Evolutionary conservation across 2,329 filamentous ascomycete species (phyloP).

Genomic region (Pestalotiopsis fici): DNA sequence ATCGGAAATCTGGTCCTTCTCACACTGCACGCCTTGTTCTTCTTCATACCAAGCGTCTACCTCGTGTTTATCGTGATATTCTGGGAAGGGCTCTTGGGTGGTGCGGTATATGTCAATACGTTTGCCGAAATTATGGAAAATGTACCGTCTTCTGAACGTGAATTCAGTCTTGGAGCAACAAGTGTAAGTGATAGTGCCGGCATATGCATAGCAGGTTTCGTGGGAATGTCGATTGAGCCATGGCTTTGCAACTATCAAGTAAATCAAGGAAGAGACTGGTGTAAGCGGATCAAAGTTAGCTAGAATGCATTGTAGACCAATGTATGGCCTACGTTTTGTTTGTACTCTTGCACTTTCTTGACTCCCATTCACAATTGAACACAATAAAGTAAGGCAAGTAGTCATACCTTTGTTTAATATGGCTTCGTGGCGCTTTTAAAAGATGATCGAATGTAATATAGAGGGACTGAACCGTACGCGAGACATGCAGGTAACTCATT

Average conservation of each 20-base stretch:
- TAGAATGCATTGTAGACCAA: slow-evolving; percentile 19
- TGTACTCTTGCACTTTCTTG: too few species aligned
- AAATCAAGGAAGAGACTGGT: slow-evolving; percentile 74
- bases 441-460: too few species aligned
- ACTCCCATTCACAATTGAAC: too few species aligned
- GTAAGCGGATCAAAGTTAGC: slow-evolving; percentile 53
- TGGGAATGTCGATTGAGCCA: slow-evolving; percentile 82
- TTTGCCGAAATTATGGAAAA: slow-evolving; percentile 93
- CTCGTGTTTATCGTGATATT: slow-evolving; percentile 84
- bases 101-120: slow-evolving; percentile 91
- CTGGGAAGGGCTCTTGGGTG: slow-evolving; percentile 92
- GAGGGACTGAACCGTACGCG: too few species aligned
- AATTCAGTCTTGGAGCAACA: slow-evolving; percentile 88
- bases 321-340: too few species aligned
- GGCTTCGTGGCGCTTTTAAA: too few species aligned
- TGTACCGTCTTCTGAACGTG: slow-evolving; percentile 74
- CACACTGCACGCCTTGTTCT: slow-evolving; percentile 73
- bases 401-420: too few species aligned
- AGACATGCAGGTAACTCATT: too few species aligned
- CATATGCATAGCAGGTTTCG: slow-evolving; percentile 83
- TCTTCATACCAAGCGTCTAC: slow-evolving; percentile 84
- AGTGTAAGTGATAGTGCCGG: slow-evolving; percentile 91
- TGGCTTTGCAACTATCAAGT: slow-evolving; percentile 85
- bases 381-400: too few species aligned
- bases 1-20: slow-evolving; percentile 75